These are phyloP conservation scores for Fusarium praegraminearum DNA, from an alignment of 2,329 filamentous ascomycete genomes.

Conservation along the genomic window DNA sequence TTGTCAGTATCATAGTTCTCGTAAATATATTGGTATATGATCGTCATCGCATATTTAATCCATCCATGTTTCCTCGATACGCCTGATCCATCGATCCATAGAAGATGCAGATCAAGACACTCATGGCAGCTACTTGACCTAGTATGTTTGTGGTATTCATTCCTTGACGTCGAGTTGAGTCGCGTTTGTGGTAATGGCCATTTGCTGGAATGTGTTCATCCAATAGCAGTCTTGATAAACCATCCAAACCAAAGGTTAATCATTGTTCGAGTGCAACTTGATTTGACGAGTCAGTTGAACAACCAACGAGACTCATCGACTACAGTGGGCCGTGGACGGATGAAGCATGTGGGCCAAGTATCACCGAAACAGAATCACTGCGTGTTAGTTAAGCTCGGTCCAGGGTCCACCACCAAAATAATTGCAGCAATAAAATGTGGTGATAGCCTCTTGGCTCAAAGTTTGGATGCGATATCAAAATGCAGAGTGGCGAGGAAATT, in stretches of 20 bases:
- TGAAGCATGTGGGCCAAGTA: slow-evolving; percentile 36
- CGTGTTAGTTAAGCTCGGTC: slow-evolving; percentile 24
- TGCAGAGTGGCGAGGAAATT: slow-evolving; percentile 17
- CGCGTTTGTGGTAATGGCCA: slow-evolving; percentile 8
- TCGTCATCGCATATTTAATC: neutral
- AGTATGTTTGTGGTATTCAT: neutral
- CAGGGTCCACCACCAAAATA: slow-evolving; percentile 25
- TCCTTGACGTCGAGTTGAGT: neutral
- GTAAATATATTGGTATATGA: neutral
- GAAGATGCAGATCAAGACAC: neutral
- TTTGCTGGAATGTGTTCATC: slow-evolving; percentile 11
- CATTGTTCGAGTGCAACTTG: neutral
- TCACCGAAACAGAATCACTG: slow-evolving; percentile 4
- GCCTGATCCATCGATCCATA: neutral
- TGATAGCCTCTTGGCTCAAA: slow-evolving; percentile 19
- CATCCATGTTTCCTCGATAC: neutral
- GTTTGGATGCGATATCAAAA: neutral
- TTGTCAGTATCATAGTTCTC: neutral
- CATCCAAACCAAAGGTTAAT: neutral
- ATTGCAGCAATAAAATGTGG: slow-evolving; percentile 10
- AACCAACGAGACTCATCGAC: slow-evolving; percentile 19
- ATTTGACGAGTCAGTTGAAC: neutral
- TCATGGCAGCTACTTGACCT: neutral
- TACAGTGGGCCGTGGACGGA: slow-evolving; percentile 23
- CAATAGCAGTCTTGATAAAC: slow-evolving; percentile 1